These are phyloP conservation scores for Ceratocystis ficicola DNA, from an alignment of 2,329 filamentous ascomycete species.

Conservation along the genomic window DNA sequence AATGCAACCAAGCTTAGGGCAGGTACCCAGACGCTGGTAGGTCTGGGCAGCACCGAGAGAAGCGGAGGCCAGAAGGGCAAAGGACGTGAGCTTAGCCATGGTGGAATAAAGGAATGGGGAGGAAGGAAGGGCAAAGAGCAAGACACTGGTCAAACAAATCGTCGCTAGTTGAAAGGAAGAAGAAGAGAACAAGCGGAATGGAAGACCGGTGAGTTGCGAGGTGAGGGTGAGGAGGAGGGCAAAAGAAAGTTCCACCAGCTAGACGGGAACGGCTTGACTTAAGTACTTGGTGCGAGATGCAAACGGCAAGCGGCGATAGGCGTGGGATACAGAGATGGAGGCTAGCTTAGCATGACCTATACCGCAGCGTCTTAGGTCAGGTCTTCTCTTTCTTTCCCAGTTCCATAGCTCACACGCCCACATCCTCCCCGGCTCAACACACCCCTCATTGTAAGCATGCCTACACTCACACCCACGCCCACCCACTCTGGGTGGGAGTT, in stretches of 20 bases:
- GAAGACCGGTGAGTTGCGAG: constrained; percentile 2
- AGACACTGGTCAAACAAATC: constrained; percentile 13
- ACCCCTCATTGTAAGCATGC: too few relatives aligned
- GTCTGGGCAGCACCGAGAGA: constrained; percentile 39
- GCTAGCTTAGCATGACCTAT: neutral
- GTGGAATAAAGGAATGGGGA: neutral
- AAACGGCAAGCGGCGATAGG: neutral
- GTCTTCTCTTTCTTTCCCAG: neutral
- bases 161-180: neutral
- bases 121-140: constrained; percentile 1
- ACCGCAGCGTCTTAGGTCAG: neutral
- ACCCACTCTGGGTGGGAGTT: neutral
- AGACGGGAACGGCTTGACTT: neutral
- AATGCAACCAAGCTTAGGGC: constrained; percentile 47
- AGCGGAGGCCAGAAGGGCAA: constrained; percentile 20
- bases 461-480: too few relatives aligned
- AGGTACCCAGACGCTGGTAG: constrained; percentile 47
- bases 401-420: neutral
- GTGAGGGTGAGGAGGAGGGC: constrained; percentile 4
- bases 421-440: neutral
- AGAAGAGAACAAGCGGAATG: constrained; percentile 6
- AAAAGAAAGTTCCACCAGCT: neutral
- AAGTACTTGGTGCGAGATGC: neutral
- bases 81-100: constrained; percentile 20
- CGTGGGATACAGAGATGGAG: neutral